Evolutionary conservation across 345 rosid species (phyloP), one percentile per base, ranked within the genome.

Genomic region (Syzygium jambos): DNA sequence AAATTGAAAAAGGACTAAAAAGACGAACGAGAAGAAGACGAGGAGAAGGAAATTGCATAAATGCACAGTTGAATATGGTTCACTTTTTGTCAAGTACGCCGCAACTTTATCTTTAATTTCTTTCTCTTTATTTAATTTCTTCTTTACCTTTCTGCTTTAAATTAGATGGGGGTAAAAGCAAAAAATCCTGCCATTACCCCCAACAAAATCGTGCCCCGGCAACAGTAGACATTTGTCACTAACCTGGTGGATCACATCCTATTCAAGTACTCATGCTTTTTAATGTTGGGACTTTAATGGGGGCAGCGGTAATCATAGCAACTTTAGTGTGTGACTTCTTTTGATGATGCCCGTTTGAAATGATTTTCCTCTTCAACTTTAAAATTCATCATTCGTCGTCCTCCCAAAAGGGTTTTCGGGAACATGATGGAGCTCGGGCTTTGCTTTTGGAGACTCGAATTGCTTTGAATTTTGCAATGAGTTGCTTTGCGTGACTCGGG

Each of bases 291-390:
- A 87, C 92, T 90, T 91, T 91, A 87, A 86, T 88, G 89, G 65
- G 88, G 87, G 89, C 86, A 91, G 86, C 86, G 80, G 51, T 86
- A 30, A 63, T 90, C 87, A 88, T 91, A 91, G 92, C 90, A 89
- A 55, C 96, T 94, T 94, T 90, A 89, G 85, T 91, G 92, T 68
- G 89, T 68, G 89, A 89, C 92, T 92, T 93, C 93, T 91, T 91
- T 93, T 91, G 82, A 92, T 93, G 90, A 90, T 92, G 88, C 84
- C 93, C 63, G 80, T 88, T 89, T 68, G 90, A 90, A 91, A 91
- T 91, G 51, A 92, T 90, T 89, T 86, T 59, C 78, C 85, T 65
- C 54, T 21, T 49, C 63, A 85, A 25, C 83, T 90, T 90, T 86
- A 53, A 88, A 84, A 27, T 82, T 61, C 89, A 90, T 87, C 56